Conservation (phyloP, 495 filamentous ascomycete genomes). For the Aspergillus coremiiformis region DNA sequence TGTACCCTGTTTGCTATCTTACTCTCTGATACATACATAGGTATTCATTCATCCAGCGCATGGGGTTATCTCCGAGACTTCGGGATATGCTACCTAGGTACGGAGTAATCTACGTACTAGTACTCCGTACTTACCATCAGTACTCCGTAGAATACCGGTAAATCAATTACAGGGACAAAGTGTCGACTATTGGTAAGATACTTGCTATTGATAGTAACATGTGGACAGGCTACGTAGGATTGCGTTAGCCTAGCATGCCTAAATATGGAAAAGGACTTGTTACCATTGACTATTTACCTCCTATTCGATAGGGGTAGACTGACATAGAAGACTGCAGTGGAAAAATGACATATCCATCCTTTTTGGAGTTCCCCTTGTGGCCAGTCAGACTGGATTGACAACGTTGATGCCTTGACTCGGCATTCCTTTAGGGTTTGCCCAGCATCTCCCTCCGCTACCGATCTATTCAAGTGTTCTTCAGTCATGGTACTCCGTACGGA, state of each 20-base stretch:
- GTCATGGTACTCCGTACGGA: too few species aligned
- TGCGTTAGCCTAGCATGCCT: neutral
- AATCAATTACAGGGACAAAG: neutral
- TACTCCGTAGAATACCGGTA: neutral
- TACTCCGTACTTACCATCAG: neutral
- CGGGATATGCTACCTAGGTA: neutral
- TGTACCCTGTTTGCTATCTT: neutral
- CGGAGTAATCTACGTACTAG: too few species aligned
- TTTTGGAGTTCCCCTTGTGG: neutral
- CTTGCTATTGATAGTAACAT: neutral
- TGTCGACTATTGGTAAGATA: neutral
- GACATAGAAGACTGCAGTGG: neutral
- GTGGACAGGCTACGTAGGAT: neutral
- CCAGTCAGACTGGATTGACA: neutral
- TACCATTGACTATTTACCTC: neutral
- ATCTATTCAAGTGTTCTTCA: too few species aligned
- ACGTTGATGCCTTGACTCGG: neutral
- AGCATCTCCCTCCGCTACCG: too few species aligned
- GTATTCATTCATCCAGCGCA: neutral
- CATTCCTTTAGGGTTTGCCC: too few species aligned
- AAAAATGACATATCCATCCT: neutral
- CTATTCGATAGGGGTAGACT: neutral
- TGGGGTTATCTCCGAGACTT: neutral
- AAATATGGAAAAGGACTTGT: conserved; percentile 1
- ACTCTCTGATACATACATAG: neutral